phyloP scores from a whole-genome alignment of 2,329 filamentous ascomycete species.

The Aspergillus hortae region DNA sequence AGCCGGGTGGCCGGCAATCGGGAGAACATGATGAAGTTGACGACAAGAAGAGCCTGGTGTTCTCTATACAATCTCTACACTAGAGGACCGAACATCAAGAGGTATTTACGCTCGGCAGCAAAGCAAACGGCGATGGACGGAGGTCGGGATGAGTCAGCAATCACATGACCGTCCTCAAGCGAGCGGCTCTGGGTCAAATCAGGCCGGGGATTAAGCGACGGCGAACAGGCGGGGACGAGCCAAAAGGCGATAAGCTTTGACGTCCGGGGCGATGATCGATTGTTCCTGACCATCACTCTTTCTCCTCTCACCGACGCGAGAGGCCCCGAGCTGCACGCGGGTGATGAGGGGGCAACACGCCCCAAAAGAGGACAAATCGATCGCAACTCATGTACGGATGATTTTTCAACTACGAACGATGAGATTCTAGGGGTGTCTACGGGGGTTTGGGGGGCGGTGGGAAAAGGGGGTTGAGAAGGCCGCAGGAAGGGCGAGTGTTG shows the following conservation, averaged over 20 bases:
- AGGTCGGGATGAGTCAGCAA: conserved; percentile 15
- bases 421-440: background rate
- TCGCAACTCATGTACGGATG: background rate
- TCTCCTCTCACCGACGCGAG: background rate
- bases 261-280: conserved; percentile 9
- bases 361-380: background rate
- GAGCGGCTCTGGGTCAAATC: conserved; percentile 14
- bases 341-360: no score
- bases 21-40: conserved; percentile 5
- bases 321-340: no score
- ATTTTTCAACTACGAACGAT: background rate
- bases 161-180: conserved; percentile 21
- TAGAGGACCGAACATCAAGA: background rate
- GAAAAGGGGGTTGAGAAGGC: background rate
- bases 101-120: background rate
- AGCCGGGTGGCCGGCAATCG: background rate
- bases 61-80: background rate
- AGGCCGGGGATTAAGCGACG: conserved; percentile 9
- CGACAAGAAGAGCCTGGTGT: no score
- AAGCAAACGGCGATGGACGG: background rate
- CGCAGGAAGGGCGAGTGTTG: background rate
- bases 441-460: background rate
- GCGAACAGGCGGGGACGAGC: conserved; percentile 25
- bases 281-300: conserved; percentile 5
- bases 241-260: conserved; percentile 33